A percentile compares a stretch with the other conserved stretches of the same genome.
Evolutionary conservation across 108 stramenopile genomes (phyloP).

Genomic region (Nannochloropsis salina): DNA sequence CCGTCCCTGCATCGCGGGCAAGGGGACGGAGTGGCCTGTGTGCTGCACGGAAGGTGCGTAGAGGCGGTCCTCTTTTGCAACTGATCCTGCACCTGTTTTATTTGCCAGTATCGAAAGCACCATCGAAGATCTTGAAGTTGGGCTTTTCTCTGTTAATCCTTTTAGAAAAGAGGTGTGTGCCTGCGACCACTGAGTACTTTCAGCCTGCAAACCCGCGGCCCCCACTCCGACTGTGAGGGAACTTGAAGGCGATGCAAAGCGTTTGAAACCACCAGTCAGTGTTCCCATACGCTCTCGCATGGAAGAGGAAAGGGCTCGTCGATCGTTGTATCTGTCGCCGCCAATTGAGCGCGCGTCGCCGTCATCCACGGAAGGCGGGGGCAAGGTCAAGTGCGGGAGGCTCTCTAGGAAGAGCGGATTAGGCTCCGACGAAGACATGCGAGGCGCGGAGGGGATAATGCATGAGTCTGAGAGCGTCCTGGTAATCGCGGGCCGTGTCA

Average conservation of each 20-base stretch:
- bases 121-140: too few species aligned
- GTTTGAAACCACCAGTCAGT: not conserved
- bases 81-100: too few species aligned
- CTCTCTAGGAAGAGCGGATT: slow-evolving; percentile 16
- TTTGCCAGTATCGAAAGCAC: too few species aligned
- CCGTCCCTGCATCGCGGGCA: too few species aligned
- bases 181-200: too few species aligned
- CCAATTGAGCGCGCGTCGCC: not conserved
- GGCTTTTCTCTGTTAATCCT: too few species aligned
- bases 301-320: not conserved
- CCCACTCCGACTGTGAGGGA: not conserved
- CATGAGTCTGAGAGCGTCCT: not conserved
- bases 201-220: too few species aligned
- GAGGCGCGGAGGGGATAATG: not conserved
- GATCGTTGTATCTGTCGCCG: too few species aligned
- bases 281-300: not conserved
- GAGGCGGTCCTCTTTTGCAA: too few species aligned
- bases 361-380: not conserved
- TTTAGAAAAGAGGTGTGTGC: too few species aligned
- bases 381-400: not conserved
- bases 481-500: not conserved
- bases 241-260: not conserved
- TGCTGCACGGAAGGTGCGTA: too few species aligned
- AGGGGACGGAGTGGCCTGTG: too few species aligned
- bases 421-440: slow-evolving; percentile 6